A percentile compares a stretch with the other conserved stretches of the same genome.
These are phyloP conservation scores for Lactarius pseudohatsudake DNA, from an alignment of 768 basidiomycete species.

Conservation along the genomic window DNA sequence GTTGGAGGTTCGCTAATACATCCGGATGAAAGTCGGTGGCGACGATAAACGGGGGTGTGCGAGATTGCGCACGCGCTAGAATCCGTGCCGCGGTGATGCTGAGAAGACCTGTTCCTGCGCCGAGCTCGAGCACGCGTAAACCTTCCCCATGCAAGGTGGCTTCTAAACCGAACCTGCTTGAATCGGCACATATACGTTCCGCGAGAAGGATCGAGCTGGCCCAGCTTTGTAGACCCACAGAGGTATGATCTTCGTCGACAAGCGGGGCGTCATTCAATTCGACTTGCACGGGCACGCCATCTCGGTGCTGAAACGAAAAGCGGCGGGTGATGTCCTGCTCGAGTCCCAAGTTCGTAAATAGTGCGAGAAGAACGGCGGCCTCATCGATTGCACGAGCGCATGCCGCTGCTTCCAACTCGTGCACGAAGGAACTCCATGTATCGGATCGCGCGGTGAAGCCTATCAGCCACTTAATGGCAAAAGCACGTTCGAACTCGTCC, in stretches of 20 bases:
- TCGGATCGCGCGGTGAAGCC: constrained; percentile 64
- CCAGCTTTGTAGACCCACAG: constrained; percentile 85
- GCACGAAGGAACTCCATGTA: constrained; percentile 41
- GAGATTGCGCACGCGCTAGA: constrained; percentile 30
- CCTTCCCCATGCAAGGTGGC: background rate
- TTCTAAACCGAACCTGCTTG: constrained; percentile 43
- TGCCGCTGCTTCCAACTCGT: constrained; percentile 39
- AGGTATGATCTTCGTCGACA: constrained; percentile 65
- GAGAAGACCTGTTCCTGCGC: constrained; percentile 82
- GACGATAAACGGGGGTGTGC: constrained; percentile 41
- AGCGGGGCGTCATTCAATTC: constrained; percentile 72
- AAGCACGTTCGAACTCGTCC: constrained; percentile 66
- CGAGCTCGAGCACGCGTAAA: constrained; percentile 65
- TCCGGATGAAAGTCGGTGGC: constrained; percentile 79
- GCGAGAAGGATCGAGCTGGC: constrained; percentile 73
- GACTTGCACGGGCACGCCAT: constrained; percentile 39
- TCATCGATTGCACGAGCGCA: constrained; percentile 52
- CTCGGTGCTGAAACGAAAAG: constrained; percentile 46
- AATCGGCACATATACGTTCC: constrained; percentile 54
- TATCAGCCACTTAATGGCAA: constrained; percentile 73
- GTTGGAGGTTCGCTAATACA: constrained; percentile 66
- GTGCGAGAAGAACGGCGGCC: constrained; percentile 56
- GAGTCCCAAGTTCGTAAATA: constrained; percentile 45
- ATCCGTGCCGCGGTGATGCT: constrained; percentile 64
- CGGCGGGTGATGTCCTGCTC: constrained; percentile 48